phyloP scores from a whole-genome alignment of 106 monocot species.

The Acorus calamus region DNA sequence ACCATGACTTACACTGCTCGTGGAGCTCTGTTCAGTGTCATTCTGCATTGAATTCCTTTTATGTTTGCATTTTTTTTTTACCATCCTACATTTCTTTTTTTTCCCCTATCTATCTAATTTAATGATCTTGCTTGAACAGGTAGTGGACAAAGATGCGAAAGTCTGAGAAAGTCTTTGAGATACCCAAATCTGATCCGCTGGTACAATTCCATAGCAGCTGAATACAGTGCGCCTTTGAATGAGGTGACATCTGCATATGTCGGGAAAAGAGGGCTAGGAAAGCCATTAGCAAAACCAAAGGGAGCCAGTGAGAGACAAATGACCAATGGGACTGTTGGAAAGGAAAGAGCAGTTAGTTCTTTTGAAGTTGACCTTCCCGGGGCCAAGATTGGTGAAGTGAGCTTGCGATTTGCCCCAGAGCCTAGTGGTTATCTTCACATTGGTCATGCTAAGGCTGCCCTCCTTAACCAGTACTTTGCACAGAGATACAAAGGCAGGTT shows the following conservation, averaged over 20 bases:
- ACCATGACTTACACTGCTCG: too few relatives aligned
- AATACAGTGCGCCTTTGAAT: constrained; percentile 41
- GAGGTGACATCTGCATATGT: constrained; percentile 73
- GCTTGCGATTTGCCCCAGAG: constrained; percentile 94
- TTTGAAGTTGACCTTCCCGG: constrained; percentile 91
- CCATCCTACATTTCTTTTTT: background rate
- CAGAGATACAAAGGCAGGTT: constrained; percentile 59
- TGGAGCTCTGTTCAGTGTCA: too few relatives aligned
- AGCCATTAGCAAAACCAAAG: constrained; percentile 18
- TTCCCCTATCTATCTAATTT: background rate
- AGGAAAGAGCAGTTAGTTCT: constrained; percentile 24
- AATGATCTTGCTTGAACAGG: constrained; percentile 18
- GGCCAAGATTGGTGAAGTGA: constrained; percentile 77
- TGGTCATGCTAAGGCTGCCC: constrained; percentile 91
- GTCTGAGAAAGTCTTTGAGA: constrained; percentile 78
- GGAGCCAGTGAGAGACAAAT: too few relatives aligned
- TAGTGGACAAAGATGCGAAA: constrained; percentile 92
- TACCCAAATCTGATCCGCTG: constrained; percentile 76
- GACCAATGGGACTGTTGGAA: constrained; percentile 18
- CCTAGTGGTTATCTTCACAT: constrained; percentile 98
- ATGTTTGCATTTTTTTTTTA: background rate
- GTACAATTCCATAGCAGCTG: constrained; percentile 55
- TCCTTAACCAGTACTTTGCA: constrained; percentile 89
- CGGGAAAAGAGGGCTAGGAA: constrained; percentile 90
- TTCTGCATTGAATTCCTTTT: background rate